Evolutionary conservation across 495 filamentous ascomycete species (phyloP), one percentile per base, ranked within the genome.

Genomic region (Annulohypoxylon bovei): DNA sequence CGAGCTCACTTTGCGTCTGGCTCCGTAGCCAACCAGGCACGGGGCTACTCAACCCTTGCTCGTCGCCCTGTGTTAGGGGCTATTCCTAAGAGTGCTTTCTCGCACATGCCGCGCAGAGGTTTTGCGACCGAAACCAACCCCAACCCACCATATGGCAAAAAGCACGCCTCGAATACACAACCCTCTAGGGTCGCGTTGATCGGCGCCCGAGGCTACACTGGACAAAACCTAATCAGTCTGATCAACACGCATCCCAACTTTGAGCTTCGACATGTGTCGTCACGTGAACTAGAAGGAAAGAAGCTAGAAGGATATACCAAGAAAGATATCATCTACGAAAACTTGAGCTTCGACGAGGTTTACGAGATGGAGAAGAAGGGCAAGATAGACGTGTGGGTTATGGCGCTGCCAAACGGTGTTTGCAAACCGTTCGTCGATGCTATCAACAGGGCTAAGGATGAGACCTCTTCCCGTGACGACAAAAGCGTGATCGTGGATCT

Each of bases 351-450:
- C 40, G 95, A 99, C 57, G 95, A 98, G 75, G 91, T 98, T 22
- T 89, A 92, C 56, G 88, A 90, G 58, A 96, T 98, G 93, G 93
- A 94, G 70, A 89, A 92, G 75, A 90, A 91, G 44, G 91, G 91
- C n/a, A 91, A 95, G 57, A 92, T 99, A 58, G 95, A 99, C 83
- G 96, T 93, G 82, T 98, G 94, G 93, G 93, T 99, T 33, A 97
- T 98, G 93, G 95, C 95, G 37, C 87, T 99, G 27, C 95, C 95
- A 11, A 99, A 99, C 74, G 95, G 95, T 53, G 93, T 99, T 62
- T 97, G 94, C 86, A 93, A 95, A 82, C 95, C 95, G 1, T 99
- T 92, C 74, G 93, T 98, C 12, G 94, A 98, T 68, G 95, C 95
- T 27, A 88, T 99, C 49, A 87, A 95, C 74, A 88, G 91, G 78